phyloP scores from a whole-genome alignment of 2,329 filamentous ascomycete species.

The Helotiales sp. region DNA sequence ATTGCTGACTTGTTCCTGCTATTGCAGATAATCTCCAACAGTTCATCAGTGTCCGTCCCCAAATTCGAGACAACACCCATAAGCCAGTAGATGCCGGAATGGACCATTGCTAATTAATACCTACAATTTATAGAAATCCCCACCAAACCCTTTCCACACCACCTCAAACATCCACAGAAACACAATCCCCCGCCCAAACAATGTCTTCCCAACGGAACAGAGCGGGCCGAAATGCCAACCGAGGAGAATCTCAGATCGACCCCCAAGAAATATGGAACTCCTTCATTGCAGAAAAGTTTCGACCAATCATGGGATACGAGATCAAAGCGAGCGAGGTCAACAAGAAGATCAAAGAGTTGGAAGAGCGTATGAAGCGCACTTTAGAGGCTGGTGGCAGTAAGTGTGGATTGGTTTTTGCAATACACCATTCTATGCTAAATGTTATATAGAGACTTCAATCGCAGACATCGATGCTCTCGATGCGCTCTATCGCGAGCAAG shows the following conservation, averaged over 20 bases:
- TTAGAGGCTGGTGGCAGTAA: conserved; percentile 17
- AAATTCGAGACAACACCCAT: too few species aligned
- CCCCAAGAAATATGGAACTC: conserved; percentile 12
- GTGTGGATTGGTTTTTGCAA: background rate
- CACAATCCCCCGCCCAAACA: background rate
- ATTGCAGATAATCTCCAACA: too few species aligned
- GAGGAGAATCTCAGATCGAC: conserved; percentile 15
- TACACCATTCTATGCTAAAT: conserved; percentile 5
- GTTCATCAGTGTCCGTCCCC: too few species aligned
- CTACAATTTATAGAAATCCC: too few species aligned
- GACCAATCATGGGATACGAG: background rate
- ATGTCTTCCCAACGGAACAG: conserved; percentile 22
- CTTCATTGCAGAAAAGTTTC: background rate
- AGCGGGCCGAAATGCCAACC: conserved; percentile 10
- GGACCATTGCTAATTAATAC: too few species aligned
- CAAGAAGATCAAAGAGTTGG: conserved; percentile 20
- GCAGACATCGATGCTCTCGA: conserved; percentile 27
- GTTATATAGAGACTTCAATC: conserved; percentile 22
- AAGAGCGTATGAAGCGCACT: conserved; percentile 14
- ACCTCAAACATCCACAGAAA: background rate
- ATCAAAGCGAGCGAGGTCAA: conserved; percentile 16
- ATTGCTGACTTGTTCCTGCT: too few species aligned
- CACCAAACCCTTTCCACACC: too few species aligned
- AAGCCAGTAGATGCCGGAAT: too few species aligned
- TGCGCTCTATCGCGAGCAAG: conserved; percentile 31